A percentile compares a stretch with the other conserved stretches of the same genome.
Conservation (phyloP, 2,329 filamentous ascomycete species). For the Aulographum hederae region DNA sequence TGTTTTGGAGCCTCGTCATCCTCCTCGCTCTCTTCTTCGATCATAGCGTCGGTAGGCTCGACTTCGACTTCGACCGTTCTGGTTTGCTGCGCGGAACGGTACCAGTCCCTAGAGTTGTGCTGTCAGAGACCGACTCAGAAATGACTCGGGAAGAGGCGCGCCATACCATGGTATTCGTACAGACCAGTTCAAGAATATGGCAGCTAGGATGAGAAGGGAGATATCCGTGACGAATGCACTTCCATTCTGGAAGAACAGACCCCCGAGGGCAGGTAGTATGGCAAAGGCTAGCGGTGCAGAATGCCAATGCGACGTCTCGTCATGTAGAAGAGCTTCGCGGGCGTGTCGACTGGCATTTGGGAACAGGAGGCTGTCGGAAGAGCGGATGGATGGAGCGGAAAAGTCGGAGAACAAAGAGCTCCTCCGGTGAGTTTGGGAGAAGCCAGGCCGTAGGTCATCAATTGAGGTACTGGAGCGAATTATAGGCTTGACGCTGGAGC, state of each 20-base stretch:
- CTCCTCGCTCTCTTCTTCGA: constrained; percentile 14
- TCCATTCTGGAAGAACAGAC: constrained; percentile 70
- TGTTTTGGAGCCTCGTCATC: constrained; percentile 6
- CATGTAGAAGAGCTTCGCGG: constrained; percentile 15
- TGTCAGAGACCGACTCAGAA: too few relatives aligned
- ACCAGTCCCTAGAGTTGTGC: constrained; percentile 28
- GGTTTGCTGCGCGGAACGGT: constrained; percentile 26
- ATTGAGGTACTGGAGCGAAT: too few relatives aligned
- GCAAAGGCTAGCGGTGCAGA: constrained; percentile 69
- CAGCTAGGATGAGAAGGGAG: constrained; percentile 60
- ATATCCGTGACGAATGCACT: constrained; percentile 70
- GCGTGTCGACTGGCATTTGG: constrained; percentile 13
- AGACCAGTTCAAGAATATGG: constrained; percentile 82
- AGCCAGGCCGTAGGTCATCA: too few relatives aligned
- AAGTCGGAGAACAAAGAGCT: constrained; percentile 67
- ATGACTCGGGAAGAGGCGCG: too few relatives aligned
- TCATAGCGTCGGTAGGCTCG: constrained; percentile 10
- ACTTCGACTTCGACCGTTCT: constrained; percentile 4
- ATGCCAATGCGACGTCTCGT: constrained; percentile 53
- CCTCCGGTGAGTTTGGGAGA: constrained; percentile 43
- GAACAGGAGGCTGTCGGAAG: constrained; percentile 51
- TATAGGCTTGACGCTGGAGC: too few relatives aligned
- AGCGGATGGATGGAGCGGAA: constrained; percentile 44
- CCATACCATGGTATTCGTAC: constrained; percentile 73
- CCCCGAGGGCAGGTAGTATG: constrained; percentile 69